phyloP scores from a whole-genome alignment of 129 eudicot species.

The Helichrysum umbraculigerum region DNA sequence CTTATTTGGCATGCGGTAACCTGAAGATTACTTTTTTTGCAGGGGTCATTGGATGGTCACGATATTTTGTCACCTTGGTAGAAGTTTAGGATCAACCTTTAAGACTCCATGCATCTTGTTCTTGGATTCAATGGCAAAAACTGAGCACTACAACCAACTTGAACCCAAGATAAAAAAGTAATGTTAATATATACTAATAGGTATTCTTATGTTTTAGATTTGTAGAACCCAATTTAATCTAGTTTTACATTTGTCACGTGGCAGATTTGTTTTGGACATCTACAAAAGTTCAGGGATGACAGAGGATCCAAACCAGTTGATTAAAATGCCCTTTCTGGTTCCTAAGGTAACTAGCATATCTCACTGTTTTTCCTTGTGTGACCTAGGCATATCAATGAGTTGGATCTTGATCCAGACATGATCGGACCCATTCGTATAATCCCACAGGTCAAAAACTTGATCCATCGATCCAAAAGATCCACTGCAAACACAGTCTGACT shows the following conservation, averaged over 20 bases:
- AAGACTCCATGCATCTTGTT: conserved; percentile 70
- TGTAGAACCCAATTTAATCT: neutral
- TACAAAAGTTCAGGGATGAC: conserved; percentile 40
- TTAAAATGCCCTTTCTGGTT: conserved; percentile 47
- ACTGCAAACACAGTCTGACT: no score
- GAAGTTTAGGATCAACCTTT: conserved; percentile 36
- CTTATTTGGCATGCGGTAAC: conserved; percentile 6
- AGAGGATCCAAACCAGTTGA: conserved; percentile 32
- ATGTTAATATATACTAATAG: neutral
- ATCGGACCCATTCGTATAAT: no score
- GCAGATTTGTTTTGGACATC: conserved; percentile 68
- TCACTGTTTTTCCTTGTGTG: neutral
- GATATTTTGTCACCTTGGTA: conserved; percentile 77
- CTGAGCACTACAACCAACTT: conserved; percentile 48
- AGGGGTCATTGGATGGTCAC: conserved; percentile 85
- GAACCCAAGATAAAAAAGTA: conserved; percentile 71
- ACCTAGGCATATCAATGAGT: no score
- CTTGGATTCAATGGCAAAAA: conserved; percentile 65
- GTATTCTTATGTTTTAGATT: neutral
- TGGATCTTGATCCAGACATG: no score
- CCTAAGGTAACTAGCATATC: conserved; percentile 54
- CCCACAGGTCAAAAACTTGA: no score
- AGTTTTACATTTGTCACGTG: neutral
- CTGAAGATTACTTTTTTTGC: conserved; percentile 13
- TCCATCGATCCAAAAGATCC: no score